Evolutionary conservation across 495 filamentous ascomycete species (phyloP).

Genomic region (Penicillium subrubescens): DNA sequence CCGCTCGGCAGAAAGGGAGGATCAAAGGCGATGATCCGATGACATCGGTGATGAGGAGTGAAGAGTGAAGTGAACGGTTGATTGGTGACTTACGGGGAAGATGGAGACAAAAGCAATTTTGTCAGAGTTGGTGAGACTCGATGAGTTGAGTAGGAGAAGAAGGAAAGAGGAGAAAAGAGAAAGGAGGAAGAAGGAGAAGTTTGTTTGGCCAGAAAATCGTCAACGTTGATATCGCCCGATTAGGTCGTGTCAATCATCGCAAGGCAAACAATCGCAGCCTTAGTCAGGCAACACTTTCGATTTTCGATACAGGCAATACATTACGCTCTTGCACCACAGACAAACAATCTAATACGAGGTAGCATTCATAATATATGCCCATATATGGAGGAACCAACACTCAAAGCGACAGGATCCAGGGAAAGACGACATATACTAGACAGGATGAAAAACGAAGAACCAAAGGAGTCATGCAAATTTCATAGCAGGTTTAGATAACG

Average conservation of each 20-base stretch:
- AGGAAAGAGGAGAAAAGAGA: not conserved
- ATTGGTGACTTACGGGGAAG: not conserved
- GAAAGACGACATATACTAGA: slow-evolving; percentile 5
- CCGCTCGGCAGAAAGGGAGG: slow-evolving; percentile 32
- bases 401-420: not conserved
- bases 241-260: not conserved
- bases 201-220: not conserved
- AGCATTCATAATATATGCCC: slow-evolving; percentile 6
- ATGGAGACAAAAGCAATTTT: not conserved
- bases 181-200: not conserved
- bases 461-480: slow-evolving; percentile 18
- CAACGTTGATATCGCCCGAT: not conserved
- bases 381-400: slow-evolving; percentile 3
- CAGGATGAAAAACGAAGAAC: slow-evolving; percentile 3
- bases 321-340: not conserved
- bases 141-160: not conserved
- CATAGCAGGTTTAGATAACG: slow-evolving; percentile 22
- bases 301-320: not conserved
- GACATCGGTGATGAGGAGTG: not conserved
- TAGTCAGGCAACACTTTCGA: not conserved
- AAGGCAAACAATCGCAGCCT: not conserved
- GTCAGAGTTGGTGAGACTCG: not conserved
- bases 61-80: not conserved
- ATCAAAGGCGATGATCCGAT: not conserved
- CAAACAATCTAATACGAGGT: slow-evolving; percentile 1